Evolutionary conservation across 805 yeast genomes (phyloP).

Genomic region (Zygotorulaspora sp.): DNA sequence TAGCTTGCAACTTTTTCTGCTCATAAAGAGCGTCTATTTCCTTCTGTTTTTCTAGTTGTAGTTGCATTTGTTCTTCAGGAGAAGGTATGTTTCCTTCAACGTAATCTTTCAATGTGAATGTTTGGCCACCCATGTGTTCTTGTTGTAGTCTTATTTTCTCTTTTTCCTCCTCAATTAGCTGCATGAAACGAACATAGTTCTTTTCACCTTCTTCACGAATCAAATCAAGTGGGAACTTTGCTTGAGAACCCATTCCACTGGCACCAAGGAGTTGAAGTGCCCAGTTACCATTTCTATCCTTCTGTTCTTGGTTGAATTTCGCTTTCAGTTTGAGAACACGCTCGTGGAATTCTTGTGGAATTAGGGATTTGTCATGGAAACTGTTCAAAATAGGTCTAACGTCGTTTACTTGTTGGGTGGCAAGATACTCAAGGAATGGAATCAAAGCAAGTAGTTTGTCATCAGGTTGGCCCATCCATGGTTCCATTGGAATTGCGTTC

Average conservation of each 20-base stretch:
- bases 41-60: constrained; percentile 41
- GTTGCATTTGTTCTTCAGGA: constrained; percentile 56
- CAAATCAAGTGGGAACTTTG: constrained; percentile 68
- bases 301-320: constrained; percentile 58
- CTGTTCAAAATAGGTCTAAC: constrained; percentile 83
- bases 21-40: constrained; percentile 37
- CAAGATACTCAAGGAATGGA: constrained; percentile 91
- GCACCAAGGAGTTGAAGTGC: constrained; percentile 60
- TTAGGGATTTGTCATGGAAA: constrained; percentile 58
- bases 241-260: constrained; percentile 25
- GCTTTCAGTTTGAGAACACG: constrained; percentile 75
- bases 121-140: constrained; percentile 77
- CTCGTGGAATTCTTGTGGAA: constrained; percentile 72
- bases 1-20: constrained; percentile 24
- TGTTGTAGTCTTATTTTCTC: constrained; percentile 57
- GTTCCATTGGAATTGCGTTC: constrained; percentile 78
- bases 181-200: constrained; percentile 78
- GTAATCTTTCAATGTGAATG: constrained; percentile 77
- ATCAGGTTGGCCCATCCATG: constrained; percentile 85
- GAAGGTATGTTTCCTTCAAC: constrained; percentile 78
- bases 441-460: constrained; percentile 75
- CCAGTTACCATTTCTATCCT: constrained; percentile 44
- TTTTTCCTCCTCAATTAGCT: constrained; percentile 80
- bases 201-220: constrained; percentile 90
- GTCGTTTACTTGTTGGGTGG: constrained; percentile 79